phyloP scores from a whole-genome alignment of 2,329 filamentous ascomycete species.

The Sporothrix globosa region DNA sequence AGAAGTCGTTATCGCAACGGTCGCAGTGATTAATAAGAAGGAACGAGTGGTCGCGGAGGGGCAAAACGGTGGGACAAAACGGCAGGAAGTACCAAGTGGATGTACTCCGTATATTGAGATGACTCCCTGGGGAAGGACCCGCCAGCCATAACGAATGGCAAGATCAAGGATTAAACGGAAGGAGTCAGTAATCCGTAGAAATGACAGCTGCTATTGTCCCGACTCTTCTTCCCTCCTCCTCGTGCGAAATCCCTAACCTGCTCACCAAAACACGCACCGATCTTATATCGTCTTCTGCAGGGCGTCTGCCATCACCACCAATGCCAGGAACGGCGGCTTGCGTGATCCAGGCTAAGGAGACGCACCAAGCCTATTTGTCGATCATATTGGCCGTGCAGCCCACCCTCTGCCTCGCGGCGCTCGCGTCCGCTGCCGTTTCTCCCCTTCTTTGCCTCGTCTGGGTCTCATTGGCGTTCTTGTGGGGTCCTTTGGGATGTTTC shows the following conservation, averaged over 20 bases:
- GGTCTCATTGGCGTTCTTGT: background rate
- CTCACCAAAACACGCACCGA: background rate
- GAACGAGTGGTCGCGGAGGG: background rate
- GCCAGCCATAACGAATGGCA: background rate
- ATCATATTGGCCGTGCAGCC: background rate
- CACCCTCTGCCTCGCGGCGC: background rate
- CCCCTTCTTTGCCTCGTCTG: background rate
- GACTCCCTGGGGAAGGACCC: background rate
- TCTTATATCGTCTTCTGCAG: conserved; percentile 17
- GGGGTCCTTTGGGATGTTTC: background rate
- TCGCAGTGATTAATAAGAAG: background rate
- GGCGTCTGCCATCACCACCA: conserved; percentile 26
- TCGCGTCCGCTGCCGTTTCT: conserved; percentile 1
- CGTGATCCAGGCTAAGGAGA: conserved; percentile 34
- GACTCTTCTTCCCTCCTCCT: background rate
- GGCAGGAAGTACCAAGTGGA: background rate
- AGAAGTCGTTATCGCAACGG: conserved; percentile 18
- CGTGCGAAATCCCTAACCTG: background rate
- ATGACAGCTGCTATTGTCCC: background rate
- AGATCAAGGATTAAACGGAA: background rate
- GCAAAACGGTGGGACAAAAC: conserved; percentile 18
- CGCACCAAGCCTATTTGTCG: conserved; percentile 27
- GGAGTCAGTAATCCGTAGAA: background rate
- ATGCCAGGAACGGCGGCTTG: conserved; percentile 29
- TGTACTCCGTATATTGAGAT: background rate